Conservation (phyloP, 805 yeast species). For the Zygoascus tannicola region DNA sequence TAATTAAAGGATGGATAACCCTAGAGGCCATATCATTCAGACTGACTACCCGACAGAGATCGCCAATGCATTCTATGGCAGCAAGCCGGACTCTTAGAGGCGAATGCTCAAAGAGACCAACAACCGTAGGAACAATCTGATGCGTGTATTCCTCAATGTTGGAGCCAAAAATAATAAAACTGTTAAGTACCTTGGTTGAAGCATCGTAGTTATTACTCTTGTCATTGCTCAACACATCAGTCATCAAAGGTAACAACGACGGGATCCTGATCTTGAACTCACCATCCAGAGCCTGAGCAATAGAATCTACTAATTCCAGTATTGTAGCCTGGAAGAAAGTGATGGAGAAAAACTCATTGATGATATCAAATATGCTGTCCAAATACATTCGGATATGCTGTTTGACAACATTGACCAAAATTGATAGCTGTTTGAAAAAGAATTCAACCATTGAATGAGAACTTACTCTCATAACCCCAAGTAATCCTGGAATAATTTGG, state of each 20-base stretch:
- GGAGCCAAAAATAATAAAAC: slow-evolving; percentile 78
- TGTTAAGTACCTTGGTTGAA: slow-evolving; percentile 66
- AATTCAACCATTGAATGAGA: slow-evolving; percentile 74
- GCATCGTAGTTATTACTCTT: slow-evolving; percentile 43
- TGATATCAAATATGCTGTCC: slow-evolving; percentile 60
- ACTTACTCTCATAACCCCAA: slow-evolving; percentile 65
- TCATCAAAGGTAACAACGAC: slow-evolving; percentile 61
- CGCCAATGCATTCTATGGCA: slow-evolving; percentile 77
- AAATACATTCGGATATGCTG: slow-evolving; percentile 84
- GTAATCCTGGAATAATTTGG: slow-evolving; percentile 80
- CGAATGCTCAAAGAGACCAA: slow-evolving; percentile 68
- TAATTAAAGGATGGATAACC: slow-evolving; percentile 73
- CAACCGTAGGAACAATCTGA: slow-evolving; percentile 77
- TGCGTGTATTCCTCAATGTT: slow-evolving; percentile 85
- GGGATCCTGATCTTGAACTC: slow-evolving; percentile 84
- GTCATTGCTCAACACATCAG: slow-evolving; percentile 63
- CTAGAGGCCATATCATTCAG: slow-evolving; percentile 84
- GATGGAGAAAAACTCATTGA: slow-evolving; percentile 60
- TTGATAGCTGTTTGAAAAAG: slow-evolving; percentile 76
- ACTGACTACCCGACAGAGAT: slow-evolving; percentile 60
- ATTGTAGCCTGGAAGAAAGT: slow-evolving; percentile 68
- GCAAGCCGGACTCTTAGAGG: slow-evolving; percentile 49
- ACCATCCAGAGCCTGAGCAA: slow-evolving; percentile 79
- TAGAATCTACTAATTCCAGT: slow-evolving; percentile 68
- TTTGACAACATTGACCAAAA: slow-evolving; percentile 69